These are phyloP conservation scores for Nicotiana tomentosiformis DNA, from an alignment of 257 asterid species.

Conservation along the genomic window DNA sequence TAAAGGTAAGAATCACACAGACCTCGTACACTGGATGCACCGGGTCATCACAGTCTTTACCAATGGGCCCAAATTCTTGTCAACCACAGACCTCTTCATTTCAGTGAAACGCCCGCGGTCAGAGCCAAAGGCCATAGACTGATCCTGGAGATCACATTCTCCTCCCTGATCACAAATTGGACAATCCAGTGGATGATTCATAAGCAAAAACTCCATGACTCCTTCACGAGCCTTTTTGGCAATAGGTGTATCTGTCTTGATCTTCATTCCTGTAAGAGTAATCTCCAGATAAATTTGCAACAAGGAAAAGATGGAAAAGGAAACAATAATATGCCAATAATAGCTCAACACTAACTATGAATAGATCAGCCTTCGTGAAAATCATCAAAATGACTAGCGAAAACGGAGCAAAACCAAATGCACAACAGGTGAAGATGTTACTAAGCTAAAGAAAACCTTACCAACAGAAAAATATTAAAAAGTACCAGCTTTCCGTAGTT, in stretches of 20 bases:
- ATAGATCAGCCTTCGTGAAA: neutral
- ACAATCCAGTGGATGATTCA: conserved; percentile 97
- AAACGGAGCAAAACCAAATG: neutral
- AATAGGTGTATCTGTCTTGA: conserved; percentile 85
- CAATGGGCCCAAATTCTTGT: conserved; percentile 92
- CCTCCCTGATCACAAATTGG: conserved; percentile 99
- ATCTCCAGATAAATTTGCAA: conserved; percentile 1
- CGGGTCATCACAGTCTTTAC: conserved; percentile 98
- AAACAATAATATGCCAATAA: neutral
- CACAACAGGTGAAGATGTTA: neutral
- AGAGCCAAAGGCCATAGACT: conserved; percentile 97
- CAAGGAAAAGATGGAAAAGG: neutral
- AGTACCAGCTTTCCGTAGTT: neutral
- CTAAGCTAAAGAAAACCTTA: neutral
- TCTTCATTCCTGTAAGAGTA: conserved; percentile 71
- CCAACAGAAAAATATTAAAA: neutral
- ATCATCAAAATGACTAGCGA: neutral
- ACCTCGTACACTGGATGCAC: conserved; percentile 94
- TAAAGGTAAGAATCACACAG: neutral
- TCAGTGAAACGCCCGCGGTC: conserved; percentile 97
- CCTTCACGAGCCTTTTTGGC: conserved; percentile 99
- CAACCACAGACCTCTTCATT: conserved; percentile 88
- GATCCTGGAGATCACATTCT: conserved; percentile 96
- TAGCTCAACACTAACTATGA: neutral
- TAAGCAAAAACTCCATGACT: conserved; percentile 92